phyloP scores from a whole-genome alignment of 164 flowering plant genomes.

The Piper longum region DNA sequence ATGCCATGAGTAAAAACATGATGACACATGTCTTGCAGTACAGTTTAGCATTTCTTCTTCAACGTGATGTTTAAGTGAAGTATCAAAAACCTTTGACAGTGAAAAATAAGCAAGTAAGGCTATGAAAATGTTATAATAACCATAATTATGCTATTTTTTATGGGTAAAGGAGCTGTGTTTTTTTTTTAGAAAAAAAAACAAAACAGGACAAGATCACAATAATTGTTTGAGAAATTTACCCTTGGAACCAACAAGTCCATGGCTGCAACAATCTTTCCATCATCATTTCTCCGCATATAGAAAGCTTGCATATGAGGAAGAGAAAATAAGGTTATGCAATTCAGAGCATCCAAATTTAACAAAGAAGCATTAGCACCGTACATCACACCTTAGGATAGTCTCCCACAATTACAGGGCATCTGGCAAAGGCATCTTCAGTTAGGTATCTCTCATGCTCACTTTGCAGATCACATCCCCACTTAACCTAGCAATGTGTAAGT shows the following conservation, averaged over 20 bases:
- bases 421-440: conserved; percentile 73
- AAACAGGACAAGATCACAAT: background rate
- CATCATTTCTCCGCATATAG: conserved; percentile 95
- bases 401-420: conserved; percentile 82
- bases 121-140: no score
- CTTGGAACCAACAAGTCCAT: conserved; percentile 97
- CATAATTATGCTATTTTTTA: no score
- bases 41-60: no score
- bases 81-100: no score
- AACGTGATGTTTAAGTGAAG: no score
- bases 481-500: conserved; percentile 32
- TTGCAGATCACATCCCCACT: conserved; percentile 98
- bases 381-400: conserved; percentile 85
- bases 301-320: conserved; percentile 34
- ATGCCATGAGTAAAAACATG: no score
- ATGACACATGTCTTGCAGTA: no score
- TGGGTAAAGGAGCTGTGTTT: background rate
- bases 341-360: background rate
- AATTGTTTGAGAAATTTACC: conserved; percentile 26
- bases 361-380: background rate
- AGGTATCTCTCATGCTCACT: conserved; percentile 98
- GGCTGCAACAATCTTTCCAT: conserved; percentile 95
- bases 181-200: background rate
- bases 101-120: no score
- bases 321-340: background rate